These are phyloP conservation scores for Cicer arietinum DNA, from an alignment of 306 rosid genomes.

Conservation along the genomic window DNA sequence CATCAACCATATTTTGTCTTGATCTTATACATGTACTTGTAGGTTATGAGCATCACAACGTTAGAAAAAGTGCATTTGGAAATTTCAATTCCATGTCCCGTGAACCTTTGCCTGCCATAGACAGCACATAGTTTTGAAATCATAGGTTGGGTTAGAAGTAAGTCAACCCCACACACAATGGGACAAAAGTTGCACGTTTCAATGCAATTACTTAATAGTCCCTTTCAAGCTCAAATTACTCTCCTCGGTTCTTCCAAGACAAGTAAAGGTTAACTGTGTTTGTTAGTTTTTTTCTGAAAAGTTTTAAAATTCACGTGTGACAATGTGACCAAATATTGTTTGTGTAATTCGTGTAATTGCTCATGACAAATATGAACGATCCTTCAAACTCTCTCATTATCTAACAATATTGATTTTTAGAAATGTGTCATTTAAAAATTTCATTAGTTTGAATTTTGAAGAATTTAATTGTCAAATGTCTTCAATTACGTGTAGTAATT, in stretches of 20 bases:
- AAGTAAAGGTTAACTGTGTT: background rate
- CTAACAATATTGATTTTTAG: background rate
- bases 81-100: constrained; percentile 40
- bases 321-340: background rate
- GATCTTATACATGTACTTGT: too few species aligned
- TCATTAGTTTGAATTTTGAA: background rate
- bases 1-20: too few species aligned
- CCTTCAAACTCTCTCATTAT: too few species aligned
- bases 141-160: background rate
- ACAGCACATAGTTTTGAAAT: constrained; percentile 31
- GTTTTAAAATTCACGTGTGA: background rate
- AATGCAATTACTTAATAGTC: background rate
- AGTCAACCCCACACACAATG: constrained; percentile 36
- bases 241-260: background rate
- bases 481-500: background rate
- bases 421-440: background rate
- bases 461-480: background rate
- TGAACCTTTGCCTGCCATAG: constrained; percentile 48
- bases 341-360: too few species aligned
- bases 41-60: background rate
- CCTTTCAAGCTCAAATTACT: constrained; percentile 13
- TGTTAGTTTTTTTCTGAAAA: too few species aligned
- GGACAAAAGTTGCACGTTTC: constrained; percentile 33
- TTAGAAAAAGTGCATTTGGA: constrained; percentile 14
- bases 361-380: too few species aligned